phyloP scores from a whole-genome alignment of 2,329 filamentous ascomycete species.

The Pyricularia grisea region DNA sequence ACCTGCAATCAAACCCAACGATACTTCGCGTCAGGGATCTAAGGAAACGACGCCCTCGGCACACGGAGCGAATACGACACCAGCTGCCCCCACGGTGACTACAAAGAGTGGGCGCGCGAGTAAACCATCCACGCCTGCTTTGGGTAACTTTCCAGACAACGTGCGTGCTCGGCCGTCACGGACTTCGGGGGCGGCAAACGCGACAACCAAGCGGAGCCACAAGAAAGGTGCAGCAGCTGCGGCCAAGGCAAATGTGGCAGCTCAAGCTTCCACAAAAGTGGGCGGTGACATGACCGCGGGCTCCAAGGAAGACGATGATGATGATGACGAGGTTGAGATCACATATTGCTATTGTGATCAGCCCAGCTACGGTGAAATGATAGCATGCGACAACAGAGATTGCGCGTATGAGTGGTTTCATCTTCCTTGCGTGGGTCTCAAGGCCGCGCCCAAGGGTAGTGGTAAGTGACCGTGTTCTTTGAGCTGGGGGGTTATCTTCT shows the following conservation, averaged over 20 bases:
- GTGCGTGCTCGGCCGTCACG: constrained; percentile 31
- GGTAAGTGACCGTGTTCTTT: constrained; percentile 40
- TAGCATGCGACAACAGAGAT: constrained; percentile 61
- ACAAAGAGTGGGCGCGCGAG: constrained; percentile 59
- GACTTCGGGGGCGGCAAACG: constrained; percentile 38
- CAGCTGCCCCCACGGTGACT: constrained; percentile 31
- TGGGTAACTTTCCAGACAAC: constrained; percentile 50
- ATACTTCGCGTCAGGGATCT: constrained; percentile 21
- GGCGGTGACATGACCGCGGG: constrained; percentile 22
- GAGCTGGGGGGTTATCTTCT: background rate
- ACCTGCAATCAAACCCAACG: constrained; percentile 21
- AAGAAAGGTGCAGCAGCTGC: constrained; percentile 36
- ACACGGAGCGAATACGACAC: constrained; percentile 10
- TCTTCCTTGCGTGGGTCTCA: constrained; percentile 70
- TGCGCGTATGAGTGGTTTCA: constrained; percentile 79
- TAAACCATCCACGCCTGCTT: constrained; percentile 56
- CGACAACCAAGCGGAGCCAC: constrained; percentile 42
- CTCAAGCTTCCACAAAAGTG: constrained; percentile 3
- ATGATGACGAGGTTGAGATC: constrained; percentile 57
- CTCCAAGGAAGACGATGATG: constrained; percentile 35
- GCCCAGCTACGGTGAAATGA: constrained; percentile 78
- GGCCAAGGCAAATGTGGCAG: constrained; percentile 6
- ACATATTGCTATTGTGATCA: constrained; percentile 74
- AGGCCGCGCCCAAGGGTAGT: constrained; percentile 67
- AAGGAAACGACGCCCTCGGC: constrained; percentile 28